A percentile compares a stretch with the other conserved stretches of the same genome.
Evolutionary conservation across 495 filamentous ascomycete genomes (phyloP).

Genomic region (Pyrenula massariospora): DNA sequence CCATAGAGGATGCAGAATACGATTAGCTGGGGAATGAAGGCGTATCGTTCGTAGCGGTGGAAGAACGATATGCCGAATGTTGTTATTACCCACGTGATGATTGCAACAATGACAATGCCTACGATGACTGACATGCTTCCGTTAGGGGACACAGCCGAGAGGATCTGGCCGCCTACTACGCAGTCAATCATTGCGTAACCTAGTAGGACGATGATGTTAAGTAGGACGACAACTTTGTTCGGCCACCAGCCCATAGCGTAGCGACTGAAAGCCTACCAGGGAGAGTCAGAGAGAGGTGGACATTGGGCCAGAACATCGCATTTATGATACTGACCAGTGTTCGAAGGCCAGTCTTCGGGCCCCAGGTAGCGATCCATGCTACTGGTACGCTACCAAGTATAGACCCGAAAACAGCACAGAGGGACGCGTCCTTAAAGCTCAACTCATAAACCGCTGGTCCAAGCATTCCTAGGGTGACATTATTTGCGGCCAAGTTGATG

Average conservation of each 20-base stretch:
- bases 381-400: slow-evolving; percentile 46
- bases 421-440: slow-evolving; percentile 51
- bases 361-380: slow-evolving; percentile 63
- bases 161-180: slow-evolving; percentile 62
- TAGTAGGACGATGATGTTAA: slow-evolving; percentile 61
- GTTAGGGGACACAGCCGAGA: slow-evolving; percentile 55
- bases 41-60: slow-evolving; percentile 59
- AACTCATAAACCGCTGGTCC: slow-evolving; percentile 58
- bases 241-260: slow-evolving; percentile 78
- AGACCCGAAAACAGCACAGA: slow-evolving; percentile 55
- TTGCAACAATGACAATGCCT: slow-evolving; percentile 54
- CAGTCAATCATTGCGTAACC: slow-evolving; percentile 62
- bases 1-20: slow-evolving; percentile 57
- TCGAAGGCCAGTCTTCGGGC: slow-evolving; percentile 56
- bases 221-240: slow-evolving; percentile 56
- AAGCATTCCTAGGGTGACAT: slow-evolving; percentile 64
- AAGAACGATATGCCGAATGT: slow-evolving; percentile 66
- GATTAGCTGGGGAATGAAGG: slow-evolving; percentile 56
- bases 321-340: slow-evolving; percentile 38
- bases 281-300: slow-evolving; percentile 1
- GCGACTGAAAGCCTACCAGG: slow-evolving; percentile 46
- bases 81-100: slow-evolving; percentile 55
- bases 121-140: slow-evolving; percentile 53
- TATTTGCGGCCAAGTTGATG: slow-evolving; percentile 66
- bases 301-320: neutral